A percentile compares a stretch with the other conserved stretches of the same genome.
These are phyloP conservation scores for Vigna trinervia DNA, from an alignment of 306 rosid species.

Conservation along the genomic window DNA sequence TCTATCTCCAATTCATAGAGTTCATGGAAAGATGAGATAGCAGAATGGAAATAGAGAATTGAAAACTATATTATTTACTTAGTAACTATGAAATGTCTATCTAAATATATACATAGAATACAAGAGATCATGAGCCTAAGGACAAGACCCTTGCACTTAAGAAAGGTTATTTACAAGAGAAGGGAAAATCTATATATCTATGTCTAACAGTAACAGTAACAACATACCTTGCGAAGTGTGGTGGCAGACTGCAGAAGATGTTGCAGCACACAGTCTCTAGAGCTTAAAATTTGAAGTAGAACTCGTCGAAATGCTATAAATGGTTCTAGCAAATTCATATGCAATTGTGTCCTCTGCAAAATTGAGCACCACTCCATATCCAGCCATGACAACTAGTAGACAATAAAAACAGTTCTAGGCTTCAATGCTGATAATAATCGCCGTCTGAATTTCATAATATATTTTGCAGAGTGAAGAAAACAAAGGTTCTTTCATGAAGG, in stretches of 20 bases:
- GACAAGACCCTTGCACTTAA: no score
- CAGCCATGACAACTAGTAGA: constrained; percentile 73
- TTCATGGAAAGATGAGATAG: no score
- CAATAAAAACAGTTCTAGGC: constrained; percentile 34
- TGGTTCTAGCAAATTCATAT: constrained; percentile 91
- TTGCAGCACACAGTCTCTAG: constrained; percentile 66
- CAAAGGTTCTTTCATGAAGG: neutral
- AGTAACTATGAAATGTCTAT: no score
- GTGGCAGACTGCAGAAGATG: constrained; percentile 88
- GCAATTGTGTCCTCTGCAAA: constrained; percentile 75
- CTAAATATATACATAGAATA: no score
- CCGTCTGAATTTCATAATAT: neutral
- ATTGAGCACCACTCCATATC: constrained; percentile 77
- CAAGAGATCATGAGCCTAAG: no score
- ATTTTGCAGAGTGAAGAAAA: constrained; percentile 14
- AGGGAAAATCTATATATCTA: no score
- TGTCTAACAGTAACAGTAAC: neutral
- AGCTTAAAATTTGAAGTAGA: constrained; percentile 79
- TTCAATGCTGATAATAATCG: constrained; percentile 30
- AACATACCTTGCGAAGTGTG: constrained; percentile 83
- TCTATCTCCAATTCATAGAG: no score
- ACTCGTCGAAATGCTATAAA: constrained; percentile 89
- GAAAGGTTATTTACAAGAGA: no score
- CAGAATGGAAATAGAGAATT: no score
- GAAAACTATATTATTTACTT: no score